Percentiles rank a stretch among this genome's conserved stretches.
Evolutionary conservation across 306 rosid species (phyloP).

Genomic region (Prunus davidiana): DNA sequence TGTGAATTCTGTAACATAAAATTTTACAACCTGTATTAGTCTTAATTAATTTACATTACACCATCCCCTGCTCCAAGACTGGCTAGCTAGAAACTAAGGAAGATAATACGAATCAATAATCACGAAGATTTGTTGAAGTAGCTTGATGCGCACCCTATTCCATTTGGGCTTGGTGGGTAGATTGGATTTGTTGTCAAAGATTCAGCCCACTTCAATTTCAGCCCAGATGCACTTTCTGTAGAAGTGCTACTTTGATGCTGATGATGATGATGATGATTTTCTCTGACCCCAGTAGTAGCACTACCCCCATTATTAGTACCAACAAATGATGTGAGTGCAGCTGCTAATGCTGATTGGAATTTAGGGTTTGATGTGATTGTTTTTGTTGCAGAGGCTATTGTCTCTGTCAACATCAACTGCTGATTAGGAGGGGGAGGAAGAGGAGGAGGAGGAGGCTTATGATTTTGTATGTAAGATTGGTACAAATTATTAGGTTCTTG

Average conservation of each 20-base stretch:
- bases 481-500: constrained; percentile 23
- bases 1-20: not conserved
- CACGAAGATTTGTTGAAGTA: constrained; percentile 26
- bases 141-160: constrained; percentile 16
- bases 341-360: constrained; percentile 87
- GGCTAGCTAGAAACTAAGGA: not conserved
- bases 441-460: constrained; percentile 12
- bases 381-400: constrained; percentile 82
- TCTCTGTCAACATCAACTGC: constrained; percentile 33
- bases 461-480: constrained; percentile 23
- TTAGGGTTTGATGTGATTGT: constrained; percentile 73
- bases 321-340: constrained; percentile 68
- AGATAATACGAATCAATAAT: not conserved
- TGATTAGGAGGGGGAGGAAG: constrained; percentile 6
- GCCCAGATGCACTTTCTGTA: not conserved
- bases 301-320: constrained; percentile 31
- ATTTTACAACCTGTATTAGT: not conserved
- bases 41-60: not conserved
- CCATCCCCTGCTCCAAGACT: not conserved
- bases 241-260: not conserved
- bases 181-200: constrained; percentile 6
- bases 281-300: constrained; percentile 1
- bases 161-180: not conserved
- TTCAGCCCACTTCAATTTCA: constrained; percentile 43
- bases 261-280: not conserved